These are phyloP conservation scores for Tetracladium maxilliforme DNA, from an alignment of 2,329 filamentous ascomycete genomes.

Conservation along the genomic window DNA sequence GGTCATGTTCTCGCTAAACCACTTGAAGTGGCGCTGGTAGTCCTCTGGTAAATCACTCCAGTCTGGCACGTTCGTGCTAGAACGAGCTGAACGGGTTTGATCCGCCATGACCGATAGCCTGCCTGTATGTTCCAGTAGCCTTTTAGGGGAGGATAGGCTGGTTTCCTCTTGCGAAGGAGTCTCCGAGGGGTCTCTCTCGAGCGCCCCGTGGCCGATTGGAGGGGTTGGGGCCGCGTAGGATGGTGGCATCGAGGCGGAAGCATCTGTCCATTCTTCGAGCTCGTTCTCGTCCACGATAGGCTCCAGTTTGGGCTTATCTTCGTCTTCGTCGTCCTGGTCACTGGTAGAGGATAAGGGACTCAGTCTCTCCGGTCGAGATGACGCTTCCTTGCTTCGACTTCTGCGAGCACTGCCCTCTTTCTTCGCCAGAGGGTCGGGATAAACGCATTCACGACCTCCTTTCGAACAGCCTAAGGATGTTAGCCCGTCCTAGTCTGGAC, in stretches of 20 bases:
- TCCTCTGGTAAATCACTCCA: slow-evolving; percentile 51
- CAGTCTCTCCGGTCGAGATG: slow-evolving; percentile 11
- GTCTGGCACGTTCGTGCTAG: slow-evolving; percentile 20
- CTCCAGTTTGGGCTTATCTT: slow-evolving; percentile 29
- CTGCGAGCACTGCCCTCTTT: slow-evolving; percentile 9
- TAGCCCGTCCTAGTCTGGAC: slow-evolving; percentile 2
- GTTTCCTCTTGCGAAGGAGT: slow-evolving; percentile 32
- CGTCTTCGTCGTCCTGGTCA: slow-evolving; percentile 30
- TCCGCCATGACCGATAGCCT: slow-evolving; percentile 6
- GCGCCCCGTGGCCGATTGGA: slow-evolving; percentile 17
- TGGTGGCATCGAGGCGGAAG: slow-evolving; percentile 8
- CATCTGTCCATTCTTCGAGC: slow-evolving; percentile 3
- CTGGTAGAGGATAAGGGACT: slow-evolving; percentile 36
- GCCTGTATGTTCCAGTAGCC: slow-evolving; percentile 12
- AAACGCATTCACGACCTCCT: slow-evolving; percentile 78
- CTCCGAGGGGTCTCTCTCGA: slow-evolving; percentile 33
- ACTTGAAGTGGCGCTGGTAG: slow-evolving; percentile 63
- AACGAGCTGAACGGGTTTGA: slow-evolving; percentile 4
- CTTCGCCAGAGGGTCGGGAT: slow-evolving; percentile 53
- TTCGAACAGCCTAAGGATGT: slow-evolving; percentile 62
- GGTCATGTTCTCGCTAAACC: slow-evolving; percentile 64
- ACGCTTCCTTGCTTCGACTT: slow-evolving; percentile 17
- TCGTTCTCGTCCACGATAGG: slow-evolving; percentile 42
- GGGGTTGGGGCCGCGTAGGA: slow-evolving; percentile 12
- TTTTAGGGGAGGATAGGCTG: slow-evolving; percentile 16